phyloP scores from a whole-genome alignment of 2,329 filamentous ascomycete genomes.

The Xylaria sp. region DNA sequence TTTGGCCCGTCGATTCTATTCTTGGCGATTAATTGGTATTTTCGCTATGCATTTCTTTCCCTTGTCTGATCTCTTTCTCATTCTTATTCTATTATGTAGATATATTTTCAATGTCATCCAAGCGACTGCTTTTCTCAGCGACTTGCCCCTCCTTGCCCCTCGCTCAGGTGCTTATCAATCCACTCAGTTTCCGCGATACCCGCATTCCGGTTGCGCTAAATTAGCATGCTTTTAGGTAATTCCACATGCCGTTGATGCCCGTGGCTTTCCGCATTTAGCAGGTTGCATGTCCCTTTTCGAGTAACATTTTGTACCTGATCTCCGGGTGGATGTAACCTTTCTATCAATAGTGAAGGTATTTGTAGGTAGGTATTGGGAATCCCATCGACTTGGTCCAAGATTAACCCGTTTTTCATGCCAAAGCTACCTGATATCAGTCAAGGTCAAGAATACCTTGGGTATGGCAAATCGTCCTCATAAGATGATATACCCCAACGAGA shows the following conservation, averaged over 20 bases:
- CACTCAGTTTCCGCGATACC: constrained; percentile 15
- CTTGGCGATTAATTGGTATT: too few relatives aligned
- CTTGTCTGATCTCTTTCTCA: not conserved
- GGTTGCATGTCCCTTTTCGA: not conserved
- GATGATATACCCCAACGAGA: too few relatives aligned
- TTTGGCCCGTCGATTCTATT: too few relatives aligned
- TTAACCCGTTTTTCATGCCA: too few relatives aligned
- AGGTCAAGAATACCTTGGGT: too few relatives aligned
- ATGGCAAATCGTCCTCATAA: too few relatives aligned
- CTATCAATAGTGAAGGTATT: not conserved
- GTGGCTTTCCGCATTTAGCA: constrained; percentile 35
- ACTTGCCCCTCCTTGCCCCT: constrained; percentile 22
- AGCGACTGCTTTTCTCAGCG: not conserved
- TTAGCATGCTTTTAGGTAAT: constrained; percentile 6
- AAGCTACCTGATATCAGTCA: too few relatives aligned
- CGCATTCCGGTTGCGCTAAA: constrained; percentile 21
- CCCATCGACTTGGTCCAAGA: too few relatives aligned
- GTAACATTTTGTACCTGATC: constrained; percentile 12
- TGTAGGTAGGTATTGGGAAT: too few relatives aligned
- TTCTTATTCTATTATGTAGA: not conserved
- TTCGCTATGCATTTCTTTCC: too few relatives aligned
- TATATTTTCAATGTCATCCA: not conserved
- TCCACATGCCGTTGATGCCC: constrained; percentile 26
- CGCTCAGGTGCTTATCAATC: constrained; percentile 31
- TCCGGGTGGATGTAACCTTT: not conserved